A percentile compares a stretch with the other conserved stretches of the same genome.
phyloP scores from a whole-genome alignment of 176 grass and related monocot species.

The Phoenix roebelenii region DNA sequence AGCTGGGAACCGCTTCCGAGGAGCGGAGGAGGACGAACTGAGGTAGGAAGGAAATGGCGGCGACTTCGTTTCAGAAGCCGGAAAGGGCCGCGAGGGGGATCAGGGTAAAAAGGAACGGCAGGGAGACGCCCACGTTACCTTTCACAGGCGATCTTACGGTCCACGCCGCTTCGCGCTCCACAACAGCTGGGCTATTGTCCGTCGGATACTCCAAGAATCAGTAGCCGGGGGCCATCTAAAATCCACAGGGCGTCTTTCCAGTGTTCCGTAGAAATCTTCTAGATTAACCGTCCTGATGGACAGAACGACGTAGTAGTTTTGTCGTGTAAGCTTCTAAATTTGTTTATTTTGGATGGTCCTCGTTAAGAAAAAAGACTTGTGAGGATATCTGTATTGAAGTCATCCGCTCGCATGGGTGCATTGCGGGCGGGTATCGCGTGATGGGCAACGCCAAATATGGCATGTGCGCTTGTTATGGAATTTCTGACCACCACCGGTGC shows the following conservation, averaged over 20 bases:
- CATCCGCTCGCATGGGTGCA: too few species aligned
- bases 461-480: too few species aligned
- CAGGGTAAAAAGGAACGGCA: background rate
- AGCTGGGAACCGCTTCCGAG: background rate
- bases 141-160: background rate
- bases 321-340: background rate
- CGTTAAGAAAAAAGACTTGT: too few species aligned
- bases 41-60: too few species aligned
- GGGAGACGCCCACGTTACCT: background rate
- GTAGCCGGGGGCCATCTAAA: background rate
- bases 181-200: background rate
- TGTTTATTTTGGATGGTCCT: background rate
- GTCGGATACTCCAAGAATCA: background rate
- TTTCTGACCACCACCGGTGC: too few species aligned
- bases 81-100: too few species aligned
- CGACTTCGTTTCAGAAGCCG: too few species aligned
- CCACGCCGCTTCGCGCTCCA: background rate
- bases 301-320: too few species aligned
- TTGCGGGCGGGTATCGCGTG: too few species aligned
- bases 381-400: too few species aligned
- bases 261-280: background rate
- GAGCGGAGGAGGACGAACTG: background rate
- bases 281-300: too few species aligned
- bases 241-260: background rate
- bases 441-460: too few species aligned